phyloP scores from a whole-genome alignment of 345 rosid species.

The Dipteronia dyeriana region DNA sequence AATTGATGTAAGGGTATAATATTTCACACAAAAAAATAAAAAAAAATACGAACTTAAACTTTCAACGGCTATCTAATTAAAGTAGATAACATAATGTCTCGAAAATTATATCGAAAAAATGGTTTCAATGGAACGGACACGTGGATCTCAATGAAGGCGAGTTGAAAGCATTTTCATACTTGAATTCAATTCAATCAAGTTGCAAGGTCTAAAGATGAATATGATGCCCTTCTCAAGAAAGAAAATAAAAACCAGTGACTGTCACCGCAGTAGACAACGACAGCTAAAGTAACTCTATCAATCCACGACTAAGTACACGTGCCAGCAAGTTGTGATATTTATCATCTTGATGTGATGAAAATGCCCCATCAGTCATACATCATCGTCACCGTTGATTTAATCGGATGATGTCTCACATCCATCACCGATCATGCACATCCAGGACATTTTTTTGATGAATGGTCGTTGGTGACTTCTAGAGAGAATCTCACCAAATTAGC shows the following conservation, averaged over 20 bases:
- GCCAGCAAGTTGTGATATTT: neutral
- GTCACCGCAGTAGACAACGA: constrained; percentile 18
- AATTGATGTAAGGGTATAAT: no score
- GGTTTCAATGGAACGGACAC: neutral
- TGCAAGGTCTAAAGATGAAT: neutral
- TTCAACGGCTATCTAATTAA: no score
- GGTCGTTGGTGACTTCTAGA: neutral
- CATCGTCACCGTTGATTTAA: neutral
- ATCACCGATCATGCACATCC: neutral
- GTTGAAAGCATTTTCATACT: neutral
- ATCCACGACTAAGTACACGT: constrained; percentile 18
- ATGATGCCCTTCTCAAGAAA: constrained; percentile 13
- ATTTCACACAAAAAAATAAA: no score
- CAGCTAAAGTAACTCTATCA: constrained; percentile 15
- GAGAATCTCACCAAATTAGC: neutral
- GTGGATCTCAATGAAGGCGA: neutral
- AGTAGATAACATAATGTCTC: neutral
- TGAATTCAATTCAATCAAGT: neutral
- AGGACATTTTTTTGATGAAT: neutral
- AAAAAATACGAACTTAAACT: no score
- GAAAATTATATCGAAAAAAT: no score
- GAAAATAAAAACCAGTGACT: neutral
- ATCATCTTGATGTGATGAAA: neutral
- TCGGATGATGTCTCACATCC: neutral
- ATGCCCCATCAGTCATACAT: neutral